Conservation (phyloP, 2,329 filamentous ascomycete species). For the Neoscytalidium dimidiatum region DNA sequence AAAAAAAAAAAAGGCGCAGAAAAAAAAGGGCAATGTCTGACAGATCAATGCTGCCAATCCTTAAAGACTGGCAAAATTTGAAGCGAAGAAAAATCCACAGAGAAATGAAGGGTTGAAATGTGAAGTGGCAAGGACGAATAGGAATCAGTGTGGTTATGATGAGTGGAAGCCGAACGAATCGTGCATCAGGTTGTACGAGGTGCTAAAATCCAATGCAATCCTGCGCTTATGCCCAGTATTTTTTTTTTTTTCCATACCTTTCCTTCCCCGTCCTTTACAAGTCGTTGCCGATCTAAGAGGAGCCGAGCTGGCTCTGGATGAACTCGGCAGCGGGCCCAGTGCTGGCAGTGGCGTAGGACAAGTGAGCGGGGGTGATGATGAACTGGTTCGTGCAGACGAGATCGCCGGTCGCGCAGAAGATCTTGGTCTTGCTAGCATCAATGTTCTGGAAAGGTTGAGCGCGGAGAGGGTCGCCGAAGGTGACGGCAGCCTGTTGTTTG, state of each 20-base stretch:
- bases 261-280: background rate
- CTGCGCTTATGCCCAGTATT: no score
- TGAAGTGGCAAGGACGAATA: background rate
- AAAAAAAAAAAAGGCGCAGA: no score
- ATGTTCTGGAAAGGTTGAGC: slow-evolving; percentile 25
- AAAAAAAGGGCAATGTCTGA: background rate
- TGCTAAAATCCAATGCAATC: no score
- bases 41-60: background rate
- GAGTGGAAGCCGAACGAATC: no score
- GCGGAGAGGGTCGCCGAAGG: slow-evolving; percentile 41
- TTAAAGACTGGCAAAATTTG: background rate
- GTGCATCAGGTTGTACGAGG: no score
- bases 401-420: slow-evolving; percentile 8
- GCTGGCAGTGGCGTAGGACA: slow-evolving; percentile 4
- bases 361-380: slow-evolving; percentile 1
- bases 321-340: background rate
- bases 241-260: background rate
- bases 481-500: slow-evolving; percentile 29
- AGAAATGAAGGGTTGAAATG: background rate
- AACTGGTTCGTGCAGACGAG: slow-evolving; percentile 4
- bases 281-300: background rate
- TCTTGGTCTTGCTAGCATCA: background rate
- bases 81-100: background rate
- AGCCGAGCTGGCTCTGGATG: background rate
- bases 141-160: no score